Evolutionary conservation across 1,284 basidiomycete species (phyloP).

Genomic region (Ustilago cynodontis): DNA sequence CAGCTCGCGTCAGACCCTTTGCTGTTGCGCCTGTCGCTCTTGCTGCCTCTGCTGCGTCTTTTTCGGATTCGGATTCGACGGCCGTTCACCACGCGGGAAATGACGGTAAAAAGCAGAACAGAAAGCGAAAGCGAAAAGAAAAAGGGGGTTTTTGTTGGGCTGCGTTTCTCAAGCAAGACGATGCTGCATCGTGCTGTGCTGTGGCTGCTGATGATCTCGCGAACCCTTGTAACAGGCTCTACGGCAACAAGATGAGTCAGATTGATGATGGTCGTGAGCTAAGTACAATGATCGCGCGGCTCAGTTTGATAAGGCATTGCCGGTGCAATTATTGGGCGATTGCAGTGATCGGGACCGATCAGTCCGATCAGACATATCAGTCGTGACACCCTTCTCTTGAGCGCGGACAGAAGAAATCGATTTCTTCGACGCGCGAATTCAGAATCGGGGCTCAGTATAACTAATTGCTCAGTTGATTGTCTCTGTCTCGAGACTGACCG

Average conservation of each 20-base stretch:
- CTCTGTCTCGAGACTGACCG: constrained; percentile 1
- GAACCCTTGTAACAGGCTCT: too few species aligned
- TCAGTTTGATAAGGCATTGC: too few species aligned
- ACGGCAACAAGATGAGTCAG: too few species aligned
- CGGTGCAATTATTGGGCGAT: too few species aligned
- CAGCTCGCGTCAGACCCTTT: neutral
- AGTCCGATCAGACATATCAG: too few species aligned
- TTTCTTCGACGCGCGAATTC: constrained; percentile 7
- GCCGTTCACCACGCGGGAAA: constrained; percentile 15
- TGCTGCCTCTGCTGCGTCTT: neutral
- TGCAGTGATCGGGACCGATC: too few species aligned
- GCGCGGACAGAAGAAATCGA: constrained; percentile 10
- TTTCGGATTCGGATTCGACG: constrained; percentile 42
- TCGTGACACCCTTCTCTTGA: too few species aligned
- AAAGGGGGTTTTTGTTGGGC: neutral
- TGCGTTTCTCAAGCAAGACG: neutral
- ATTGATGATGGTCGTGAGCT: too few species aligned
- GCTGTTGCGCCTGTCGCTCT: constrained; percentile 17
- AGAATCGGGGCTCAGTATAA: constrained; percentile 9
- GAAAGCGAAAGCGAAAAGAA: neutral
- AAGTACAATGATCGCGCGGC: too few species aligned
- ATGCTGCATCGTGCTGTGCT: neutral
- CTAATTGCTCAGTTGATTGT: too few species aligned
- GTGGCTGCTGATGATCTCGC: neutral
- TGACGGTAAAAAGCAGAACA: constrained; percentile 14